A percentile compares a stretch with the other conserved stretches of the same genome.
These are phyloP conservation scores for Lactifluus echinatus DNA, from an alignment of 768 basidiomycete genomes.

Conservation along the genomic window DNA sequence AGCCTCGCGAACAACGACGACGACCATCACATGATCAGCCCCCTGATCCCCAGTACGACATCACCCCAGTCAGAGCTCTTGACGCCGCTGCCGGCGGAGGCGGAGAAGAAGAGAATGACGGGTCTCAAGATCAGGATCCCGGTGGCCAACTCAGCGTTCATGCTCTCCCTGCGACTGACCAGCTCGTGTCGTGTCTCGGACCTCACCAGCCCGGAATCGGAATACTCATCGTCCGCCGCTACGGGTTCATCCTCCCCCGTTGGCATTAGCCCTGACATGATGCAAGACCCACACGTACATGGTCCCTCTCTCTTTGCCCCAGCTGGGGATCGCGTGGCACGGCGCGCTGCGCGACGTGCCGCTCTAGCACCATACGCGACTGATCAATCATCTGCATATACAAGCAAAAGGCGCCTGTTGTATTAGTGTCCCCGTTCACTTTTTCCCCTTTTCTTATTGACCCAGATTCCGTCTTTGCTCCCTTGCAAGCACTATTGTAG, in stretches of 20 bases:
- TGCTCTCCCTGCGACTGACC: slow-evolving; percentile 9
- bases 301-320: neutral
- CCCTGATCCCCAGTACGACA: no score
- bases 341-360: neutral
- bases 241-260: neutral
- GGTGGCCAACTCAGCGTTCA: slow-evolving; percentile 5
- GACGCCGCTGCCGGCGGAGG: no score
- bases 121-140: slow-evolving; percentile 17
- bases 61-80: no score
- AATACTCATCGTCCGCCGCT: neutral
- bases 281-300: neutral
- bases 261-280: neutral
- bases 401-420: neutral
- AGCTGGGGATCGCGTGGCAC: neutral
- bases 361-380: slow-evolving; percentile 2
- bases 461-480: neutral
- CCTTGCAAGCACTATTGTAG: neutral
- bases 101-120: neutral
- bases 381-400: neutral
- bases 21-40: no score
- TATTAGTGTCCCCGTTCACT: neutral
- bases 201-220: neutral
- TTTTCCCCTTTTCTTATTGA: neutral
- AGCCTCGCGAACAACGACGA: neutral
- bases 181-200: slow-evolving; percentile 5